Conservation (phyloP, 2,329 filamentous ascomycete genomes). For the Diplocarpon mali region DNA sequence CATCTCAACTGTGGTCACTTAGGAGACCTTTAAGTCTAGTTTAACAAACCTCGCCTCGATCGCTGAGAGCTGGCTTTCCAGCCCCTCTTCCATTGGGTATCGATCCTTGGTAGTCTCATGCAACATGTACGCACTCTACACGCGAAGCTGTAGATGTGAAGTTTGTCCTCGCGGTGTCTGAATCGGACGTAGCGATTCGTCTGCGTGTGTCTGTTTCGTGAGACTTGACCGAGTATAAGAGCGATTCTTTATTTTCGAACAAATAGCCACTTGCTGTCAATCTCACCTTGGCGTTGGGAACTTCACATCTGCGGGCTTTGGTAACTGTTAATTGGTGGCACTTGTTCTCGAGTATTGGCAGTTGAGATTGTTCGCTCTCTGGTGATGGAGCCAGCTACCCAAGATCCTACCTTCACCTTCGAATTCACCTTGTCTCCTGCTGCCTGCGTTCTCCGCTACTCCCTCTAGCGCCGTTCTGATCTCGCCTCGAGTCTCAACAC, state of each 20-base stretch:
- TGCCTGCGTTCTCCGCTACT: too few relatives aligned
- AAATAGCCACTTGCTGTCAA: too few relatives aligned
- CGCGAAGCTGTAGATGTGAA: too few relatives aligned
- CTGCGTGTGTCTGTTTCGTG: background rate
- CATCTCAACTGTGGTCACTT: conserved; percentile 14
- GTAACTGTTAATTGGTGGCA: too few relatives aligned
- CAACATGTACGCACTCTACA: too few relatives aligned
- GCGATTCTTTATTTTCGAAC: too few relatives aligned
- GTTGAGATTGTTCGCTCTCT: conserved; percentile 1
- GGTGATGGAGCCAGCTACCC: background rate
- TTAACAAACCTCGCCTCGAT: conserved; percentile 3
- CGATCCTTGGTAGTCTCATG: background rate
- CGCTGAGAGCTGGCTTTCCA: conserved; percentile 3
- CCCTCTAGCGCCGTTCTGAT: too few relatives aligned
- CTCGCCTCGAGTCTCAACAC: too few relatives aligned
- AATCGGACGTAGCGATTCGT: conserved; percentile 19
- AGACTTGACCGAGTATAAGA: conserved; percentile 11
- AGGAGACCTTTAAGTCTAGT: background rate
- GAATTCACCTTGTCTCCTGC: background rate
- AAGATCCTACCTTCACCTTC: background rate
- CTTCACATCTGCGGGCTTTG: too few relatives aligned
- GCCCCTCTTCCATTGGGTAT: conserved; percentile 12
- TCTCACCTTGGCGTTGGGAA: background rate
- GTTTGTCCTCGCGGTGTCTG: background rate
- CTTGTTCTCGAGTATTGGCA: background rate